Conservation (phyloP, 2,329 filamentous ascomycete genomes). For the Penicillium rolfsii region DNA sequence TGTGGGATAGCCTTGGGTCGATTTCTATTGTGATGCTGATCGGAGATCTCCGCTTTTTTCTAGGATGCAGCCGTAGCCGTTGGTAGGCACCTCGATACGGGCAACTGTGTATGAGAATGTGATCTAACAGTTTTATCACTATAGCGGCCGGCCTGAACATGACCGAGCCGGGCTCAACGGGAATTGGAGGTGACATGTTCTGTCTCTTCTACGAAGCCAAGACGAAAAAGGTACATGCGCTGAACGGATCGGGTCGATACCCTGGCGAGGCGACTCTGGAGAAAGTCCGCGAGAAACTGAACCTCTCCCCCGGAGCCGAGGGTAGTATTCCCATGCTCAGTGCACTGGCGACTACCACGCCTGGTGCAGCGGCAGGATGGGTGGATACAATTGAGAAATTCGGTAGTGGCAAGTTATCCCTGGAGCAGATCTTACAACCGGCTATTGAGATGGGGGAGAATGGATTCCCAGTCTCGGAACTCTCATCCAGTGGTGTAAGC, state of each 20-base stretch:
- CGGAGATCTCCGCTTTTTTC: background rate
- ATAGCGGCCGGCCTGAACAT: slow-evolving; percentile 87
- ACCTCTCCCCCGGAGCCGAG: slow-evolving; percentile 60
- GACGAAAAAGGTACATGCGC: slow-evolving; percentile 76
- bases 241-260: slow-evolving; percentile 93
- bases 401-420: slow-evolving; percentile 78
- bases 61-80: slow-evolving; percentile 96
- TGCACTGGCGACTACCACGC: slow-evolving; percentile 81
- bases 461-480: slow-evolving; percentile 85
- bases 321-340: slow-evolving; percentile 72
- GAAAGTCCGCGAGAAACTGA: slow-evolving; percentile 69
- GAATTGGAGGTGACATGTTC: slow-evolving; percentile 97
- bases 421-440: slow-evolving; percentile 78
- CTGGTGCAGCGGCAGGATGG: slow-evolving; percentile 92
- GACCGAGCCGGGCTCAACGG: slow-evolving; percentile 89
- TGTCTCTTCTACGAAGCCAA: slow-evolving; percentile 88
- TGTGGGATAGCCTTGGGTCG: background rate
- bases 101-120: background rate
- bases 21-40: background rate
- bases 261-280: slow-evolving; percentile 71
- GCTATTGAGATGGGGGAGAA: slow-evolving; percentile 85
- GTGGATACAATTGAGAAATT: slow-evolving; percentile 85
- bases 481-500: slow-evolving; percentile 70
- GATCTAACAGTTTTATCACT: slow-evolving; percentile 16
- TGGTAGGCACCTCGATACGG: slow-evolving; percentile 51